A percentile compares a stretch with the other conserved stretches of the same genome.
Evolutionary conservation across 208 protist genomes (phyloP).

Genomic region (Borovskyia barvae): DNA sequence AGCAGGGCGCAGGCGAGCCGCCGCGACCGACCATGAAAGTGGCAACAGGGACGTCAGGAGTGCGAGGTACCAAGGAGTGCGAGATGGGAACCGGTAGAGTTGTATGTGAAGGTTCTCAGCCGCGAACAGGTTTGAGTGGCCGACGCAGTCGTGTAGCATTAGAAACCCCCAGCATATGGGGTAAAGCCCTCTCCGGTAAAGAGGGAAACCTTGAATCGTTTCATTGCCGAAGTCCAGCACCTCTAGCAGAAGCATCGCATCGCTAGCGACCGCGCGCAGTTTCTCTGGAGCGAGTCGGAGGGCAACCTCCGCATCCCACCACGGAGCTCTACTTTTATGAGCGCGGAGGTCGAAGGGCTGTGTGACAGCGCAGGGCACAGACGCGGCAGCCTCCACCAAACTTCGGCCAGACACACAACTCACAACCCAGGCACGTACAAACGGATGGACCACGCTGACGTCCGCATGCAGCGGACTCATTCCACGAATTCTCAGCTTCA

Average conservation of each 20-base stretch:
- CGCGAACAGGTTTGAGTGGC: constrained; percentile 24
- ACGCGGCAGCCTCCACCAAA: constrained; percentile 22
- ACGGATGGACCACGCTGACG: constrained; percentile 62
- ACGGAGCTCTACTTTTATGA: constrained; percentile 53
- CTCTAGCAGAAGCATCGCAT: constrained; percentile 73
- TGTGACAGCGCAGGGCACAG: constrained; percentile 52
- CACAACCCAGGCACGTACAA: constrained; percentile 83
- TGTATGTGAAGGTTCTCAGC: constrained; percentile 54
- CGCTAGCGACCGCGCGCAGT: constrained; percentile 8
- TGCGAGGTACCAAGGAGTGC: constrained; percentile 52
- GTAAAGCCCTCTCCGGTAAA: constrained; percentile 46
- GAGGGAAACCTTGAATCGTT: constrained; percentile 57
- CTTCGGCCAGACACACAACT: constrained; percentile 55
- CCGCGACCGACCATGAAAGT: constrained; percentile 22
- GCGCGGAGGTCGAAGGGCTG: constrained; percentile 74
- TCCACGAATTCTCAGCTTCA: constrained; percentile 54
- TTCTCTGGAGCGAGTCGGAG: constrained; percentile 28
- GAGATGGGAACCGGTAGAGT: constrained; percentile 71
- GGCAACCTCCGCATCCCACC: constrained; percentile 67
- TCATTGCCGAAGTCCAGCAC: constrained; percentile 74
- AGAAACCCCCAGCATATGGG: constrained; percentile 83
- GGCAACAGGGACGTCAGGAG: constrained; percentile 44
- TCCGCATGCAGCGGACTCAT: constrained; percentile 79
- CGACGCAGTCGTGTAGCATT: constrained; percentile 58
- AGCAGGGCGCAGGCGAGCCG: constrained; percentile 18